Base-by-base conservation (phyloP, 2,329 filamentous ascomycete genomes). In the Claviceps lovelessii region DNA sequence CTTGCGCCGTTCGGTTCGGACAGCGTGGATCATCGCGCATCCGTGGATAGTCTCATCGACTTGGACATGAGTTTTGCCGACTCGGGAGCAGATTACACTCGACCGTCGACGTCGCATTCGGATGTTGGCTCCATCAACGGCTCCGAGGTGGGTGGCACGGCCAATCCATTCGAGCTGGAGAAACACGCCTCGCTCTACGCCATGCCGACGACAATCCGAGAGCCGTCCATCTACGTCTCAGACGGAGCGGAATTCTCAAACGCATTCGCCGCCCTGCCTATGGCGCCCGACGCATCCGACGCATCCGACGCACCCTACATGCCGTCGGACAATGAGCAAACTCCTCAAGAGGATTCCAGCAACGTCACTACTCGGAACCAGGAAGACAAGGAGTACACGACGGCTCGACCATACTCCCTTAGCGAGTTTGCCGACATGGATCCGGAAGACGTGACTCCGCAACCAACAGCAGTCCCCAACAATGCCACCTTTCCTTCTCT, bases 91-190 rank as follows among this genome's bases (percentile, higher is more conserved):
- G 78, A 82, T 35, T 65, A 73, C 15, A 72, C 75, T 0, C 72
- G 78, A 1, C 79, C 79, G 0, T 81, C 79, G 2, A 81, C 79
- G 0, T 79, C 79, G 11, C 76, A 81, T 63, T 84, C 80, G 1
- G 79, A 82, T 57, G 76, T 73, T 13, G 75, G 65, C 2, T 81
- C 78, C 0, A 69, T 81, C 11, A 72, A 74, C 8, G 80, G 79
- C 52, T 80, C 79, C 0, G 77, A 82, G 55, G 65, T 77, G 37
- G 75, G 77, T 31, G 71, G 74, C 13, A 73, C 71, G 2, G 73
- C 71, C 1, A 80, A 80, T 59, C 79, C 81, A 0, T 84, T 84
- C 55, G 79, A 83, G 54, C 71, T 84, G 4, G 81, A 85, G 63
- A 75, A 77, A n/a, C 80, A 83, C 59, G 71, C 78, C 1, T 82